Base-by-base conservation (phyloP, 1,284 basidiomycete genomes). In the Coniferiporia weirii region DNA sequence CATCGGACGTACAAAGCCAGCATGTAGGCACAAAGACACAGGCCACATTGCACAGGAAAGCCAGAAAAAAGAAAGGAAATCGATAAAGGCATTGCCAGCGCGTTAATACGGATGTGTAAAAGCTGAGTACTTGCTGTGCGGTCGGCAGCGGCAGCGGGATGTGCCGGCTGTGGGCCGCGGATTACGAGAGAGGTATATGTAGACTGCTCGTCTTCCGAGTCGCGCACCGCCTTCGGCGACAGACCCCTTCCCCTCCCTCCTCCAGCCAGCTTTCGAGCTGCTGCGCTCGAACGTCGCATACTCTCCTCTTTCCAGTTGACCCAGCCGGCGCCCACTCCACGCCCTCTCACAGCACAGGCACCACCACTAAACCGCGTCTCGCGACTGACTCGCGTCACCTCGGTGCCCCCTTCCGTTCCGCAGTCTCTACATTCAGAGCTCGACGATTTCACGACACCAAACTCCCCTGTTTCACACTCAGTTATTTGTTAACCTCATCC, bases 191-290 rank as follows among this genome's bases (percentile, higher is more conserved):
- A 40, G 15, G 15, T 12, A 15, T 40, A 40, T 40, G 15, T 10
- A 40, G 15, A 12, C 12, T 40, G 79, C 80, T 67, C 65, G 79
- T 76, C 38, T 10, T 19, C 17, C 27, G 46, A 15, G 19, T 27
- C 52, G 52, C 40, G 17, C 36, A 38, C 52, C 17, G 22, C 38
- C 38, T 40, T 40, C 38, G 38, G 38, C 38, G 38, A 40, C 38
- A 40, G 12, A 40, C 9, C 38, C 15, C 15, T 15, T 40, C 38
- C 38, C 15, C 38, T 15, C 15, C 38, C 27, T 27, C 27, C 27
- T 27, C 27, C 27, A 27, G 27, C 27, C 38, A 2, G 15, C 38
- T 40, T 40, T 40, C 38, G 38, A 40, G 38, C 38, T 40, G 38
- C 38, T 40, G 38, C 15, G 38, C 38, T 15, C 3, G 38, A 12